Base-by-base conservation (phyloP, 352 stramenopile genomes). In the Halophytophthora batemanensis region DNA sequence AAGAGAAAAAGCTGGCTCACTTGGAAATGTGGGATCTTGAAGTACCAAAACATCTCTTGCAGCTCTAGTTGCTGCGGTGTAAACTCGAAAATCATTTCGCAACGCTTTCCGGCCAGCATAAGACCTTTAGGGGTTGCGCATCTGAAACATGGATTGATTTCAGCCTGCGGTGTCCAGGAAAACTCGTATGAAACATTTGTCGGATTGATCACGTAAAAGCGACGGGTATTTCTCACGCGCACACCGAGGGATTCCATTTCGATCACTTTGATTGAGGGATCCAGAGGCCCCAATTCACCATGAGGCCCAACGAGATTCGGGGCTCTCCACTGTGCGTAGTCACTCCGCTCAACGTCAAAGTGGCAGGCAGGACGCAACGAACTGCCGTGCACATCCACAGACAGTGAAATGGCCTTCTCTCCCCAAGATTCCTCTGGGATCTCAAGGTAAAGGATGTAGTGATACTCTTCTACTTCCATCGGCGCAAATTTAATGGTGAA, bases 31-130 rank as follows among this genome's bases (percentile, higher is more conserved):
- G 88, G 77, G 13, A 98, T 87, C 33, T 73, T 69, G 44, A 98
- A 97, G 23, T 86, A 74, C 72, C 81, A 98, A 46, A 98, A 97
- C 58, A 88, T 88, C 67, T 98, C 92, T 40, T 95, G 75, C 15
- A 95, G 70, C 41, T 86, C 82, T 5, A 93, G 61, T 38, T 96
- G 85, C 53, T 96, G 84, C 0, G 94, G 93, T 23, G 88, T 96
- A 63, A 96, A 98, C 51, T 98, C 93, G 57, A 98, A 98, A n/a
- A 96, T 86, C 84, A 98, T 97, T 52, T 98, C 94, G 51, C 85
- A 95, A 13, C 90, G 77, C 61, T 97, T 96, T 0, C 94, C 94
- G 7, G 87, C 72, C 1, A 98, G 73, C 71, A 98, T 96, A 33
- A 96, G 77, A 6, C 94, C 94, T 54, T 92, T 95, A 0, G 76